A percentile compares a stretch with the other conserved stretches of the same genome.
Evolutionary conservation across 345 rosid species (phyloP).

Genomic region (Microcos paniculata): DNA sequence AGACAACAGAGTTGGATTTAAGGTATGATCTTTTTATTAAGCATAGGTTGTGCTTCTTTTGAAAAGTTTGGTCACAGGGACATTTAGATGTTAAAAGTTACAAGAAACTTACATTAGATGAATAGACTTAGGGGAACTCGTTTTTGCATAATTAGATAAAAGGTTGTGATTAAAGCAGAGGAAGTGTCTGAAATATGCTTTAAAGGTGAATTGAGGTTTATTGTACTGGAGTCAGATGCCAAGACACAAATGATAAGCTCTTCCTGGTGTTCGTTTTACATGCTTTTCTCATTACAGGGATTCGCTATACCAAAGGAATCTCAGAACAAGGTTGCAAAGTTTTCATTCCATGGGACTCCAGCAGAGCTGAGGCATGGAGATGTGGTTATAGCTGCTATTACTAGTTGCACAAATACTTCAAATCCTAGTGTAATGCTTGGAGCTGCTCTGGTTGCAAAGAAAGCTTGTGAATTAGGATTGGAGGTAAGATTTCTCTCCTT

Average conservation of each 20-base stretch:
- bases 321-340: slow-evolving; percentile 67
- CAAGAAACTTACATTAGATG: neutral
- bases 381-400: slow-evolving; percentile 94
- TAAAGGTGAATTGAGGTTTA: neutral
- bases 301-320: slow-evolving; percentile 81
- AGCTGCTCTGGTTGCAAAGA: slow-evolving; percentile 91
- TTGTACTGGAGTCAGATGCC: neutral
- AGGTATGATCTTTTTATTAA: slow-evolving; percentile 47
- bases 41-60: neutral
- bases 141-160: neutral
- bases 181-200: neutral
- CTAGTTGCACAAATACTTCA: slow-evolving; percentile 97
- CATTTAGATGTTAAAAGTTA: neutral
- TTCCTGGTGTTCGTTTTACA: neutral
- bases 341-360: slow-evolving; percentile 58
- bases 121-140: neutral
- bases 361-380: slow-evolving; percentile 81
- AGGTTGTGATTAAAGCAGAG: neutral
- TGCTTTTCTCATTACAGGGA: slow-evolving; percentile 47
- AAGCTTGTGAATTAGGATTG: slow-evolving; percentile 85
- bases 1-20: slow-evolving; percentile 81
- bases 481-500: slow-evolving; percentile 51
- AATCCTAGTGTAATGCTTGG: slow-evolving; percentile 98
- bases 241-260: neutral
- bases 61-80: neutral